phyloP scores from a whole-genome alignment of 805 yeast genomes.

The Tetrapisispora arboricola region DNA sequence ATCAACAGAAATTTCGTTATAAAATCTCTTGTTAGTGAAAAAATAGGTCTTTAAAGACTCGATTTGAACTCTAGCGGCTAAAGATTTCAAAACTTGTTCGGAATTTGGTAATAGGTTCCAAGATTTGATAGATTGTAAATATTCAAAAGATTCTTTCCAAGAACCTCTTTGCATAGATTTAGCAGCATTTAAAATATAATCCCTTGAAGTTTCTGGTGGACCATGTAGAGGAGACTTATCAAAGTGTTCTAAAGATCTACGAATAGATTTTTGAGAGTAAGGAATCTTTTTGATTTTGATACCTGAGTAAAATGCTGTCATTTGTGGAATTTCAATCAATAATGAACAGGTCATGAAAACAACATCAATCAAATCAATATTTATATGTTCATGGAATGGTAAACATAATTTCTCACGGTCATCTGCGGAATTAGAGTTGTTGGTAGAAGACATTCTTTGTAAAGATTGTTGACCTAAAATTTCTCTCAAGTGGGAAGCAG shows the following conservation, averaged over 20 bases:
- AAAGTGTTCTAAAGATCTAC: constrained; percentile 82
- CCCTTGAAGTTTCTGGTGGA: constrained; percentile 95
- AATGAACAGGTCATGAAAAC: constrained; percentile 85
- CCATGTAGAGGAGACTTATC: constrained; percentile 94
- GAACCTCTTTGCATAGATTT: constrained; percentile 79
- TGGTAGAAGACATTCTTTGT: constrained; percentile 52
- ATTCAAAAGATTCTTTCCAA: constrained; percentile 69
- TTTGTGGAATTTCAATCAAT: constrained; percentile 82
- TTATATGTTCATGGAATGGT: constrained; percentile 98
- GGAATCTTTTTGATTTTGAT: constrained; percentile 52
- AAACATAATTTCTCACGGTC: constrained; percentile 54
- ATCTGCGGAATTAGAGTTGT: constrained; percentile 23
- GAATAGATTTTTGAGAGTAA: constrained; percentile 67
- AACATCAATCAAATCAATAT: constrained; percentile 87
- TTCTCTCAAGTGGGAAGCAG: constrained; percentile 80
- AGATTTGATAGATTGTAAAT: constrained; percentile 49
- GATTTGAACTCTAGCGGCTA: constrained; percentile 68
- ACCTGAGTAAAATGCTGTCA: constrained; percentile 57
- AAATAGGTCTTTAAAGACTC: constrained; percentile 92
- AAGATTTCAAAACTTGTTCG: constrained; percentile 57
- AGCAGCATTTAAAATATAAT: constrained; percentile 86
- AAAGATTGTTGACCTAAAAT: constrained; percentile 80
- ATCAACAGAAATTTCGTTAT: constrained; percentile 59
- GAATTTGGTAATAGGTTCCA: constrained; percentile 76
- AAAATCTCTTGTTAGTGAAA: constrained; percentile 70